A percentile compares a stretch with the other conserved stretches of the same genome.
These are phyloP conservation scores for Spongispora temasekensis DNA, from an alignment of 1,284 basidiomycete species.

Conservation along the genomic window DNA sequence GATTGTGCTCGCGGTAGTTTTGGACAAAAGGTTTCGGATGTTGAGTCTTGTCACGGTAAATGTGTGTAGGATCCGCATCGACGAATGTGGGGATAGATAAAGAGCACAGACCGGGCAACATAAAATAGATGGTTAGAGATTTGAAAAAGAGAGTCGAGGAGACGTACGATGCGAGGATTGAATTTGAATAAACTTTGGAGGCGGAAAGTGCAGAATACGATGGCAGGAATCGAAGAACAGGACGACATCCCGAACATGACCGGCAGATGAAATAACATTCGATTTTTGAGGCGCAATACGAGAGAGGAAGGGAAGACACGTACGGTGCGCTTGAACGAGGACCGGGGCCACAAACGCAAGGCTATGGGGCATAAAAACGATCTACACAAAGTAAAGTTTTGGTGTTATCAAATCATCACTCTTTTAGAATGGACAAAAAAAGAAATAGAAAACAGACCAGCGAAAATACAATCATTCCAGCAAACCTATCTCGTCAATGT, in stretches of 20 bases:
- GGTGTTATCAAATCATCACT: too few species aligned
- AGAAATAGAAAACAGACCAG: background rate
- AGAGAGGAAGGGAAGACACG: background rate
- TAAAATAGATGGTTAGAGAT: background rate
- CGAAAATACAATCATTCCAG: background rate
- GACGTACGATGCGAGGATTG: background rate
- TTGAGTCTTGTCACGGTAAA: background rate
- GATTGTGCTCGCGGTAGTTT: background rate
- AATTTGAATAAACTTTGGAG: background rate
- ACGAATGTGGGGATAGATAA: background rate
- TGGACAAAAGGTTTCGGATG: background rate
- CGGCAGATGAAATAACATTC: too few species aligned
- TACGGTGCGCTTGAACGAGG: background rate
- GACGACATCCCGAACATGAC: too few species aligned
- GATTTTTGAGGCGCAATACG: background rate
- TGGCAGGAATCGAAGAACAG: background rate
- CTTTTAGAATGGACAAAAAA: too few species aligned
- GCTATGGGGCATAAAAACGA: background rate
- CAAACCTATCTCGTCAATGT: background rate
- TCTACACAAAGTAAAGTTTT: too few species aligned
- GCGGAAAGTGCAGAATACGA: background rate
- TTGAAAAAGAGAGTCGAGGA: background rate
- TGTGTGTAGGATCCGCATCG: background rate
- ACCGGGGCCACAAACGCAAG: background rate
- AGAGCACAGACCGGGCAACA: background rate